A percentile compares a stretch with the other conserved stretches of the same genome.
Conservation (phyloP, 805 yeast species). For the Kodamaea kaohsiungensis region DNA sequence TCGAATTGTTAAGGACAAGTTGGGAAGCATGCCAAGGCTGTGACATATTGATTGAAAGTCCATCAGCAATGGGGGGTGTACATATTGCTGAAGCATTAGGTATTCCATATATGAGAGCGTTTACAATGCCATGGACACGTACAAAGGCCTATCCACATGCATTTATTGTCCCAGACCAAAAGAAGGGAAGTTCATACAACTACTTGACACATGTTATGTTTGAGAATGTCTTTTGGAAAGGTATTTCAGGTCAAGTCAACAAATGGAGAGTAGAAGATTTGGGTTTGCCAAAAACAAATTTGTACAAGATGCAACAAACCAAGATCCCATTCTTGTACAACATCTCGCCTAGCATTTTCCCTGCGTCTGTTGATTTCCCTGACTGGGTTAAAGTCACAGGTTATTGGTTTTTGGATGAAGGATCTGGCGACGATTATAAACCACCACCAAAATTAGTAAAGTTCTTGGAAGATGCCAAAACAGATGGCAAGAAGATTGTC, state of each 20-base stretch:
- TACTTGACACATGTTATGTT: slow-evolving; percentile 90
- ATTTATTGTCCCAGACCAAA: slow-evolving; percentile 90
- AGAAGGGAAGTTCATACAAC: slow-evolving; percentile 89
- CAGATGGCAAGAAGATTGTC: slow-evolving; percentile 66
- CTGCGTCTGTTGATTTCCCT: slow-evolving; percentile 90
- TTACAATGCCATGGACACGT: slow-evolving; percentile 98
- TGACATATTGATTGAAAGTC: slow-evolving; percentile 90
- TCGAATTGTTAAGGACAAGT: slow-evolving; percentile 64
- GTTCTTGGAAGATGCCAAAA: slow-evolving; percentile 64
- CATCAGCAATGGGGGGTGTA: slow-evolving; percentile 93
- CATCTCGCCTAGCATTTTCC: slow-evolving; percentile 83
- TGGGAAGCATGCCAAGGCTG: slow-evolving; percentile 87
- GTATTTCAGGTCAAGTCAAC: slow-evolving; percentile 83
- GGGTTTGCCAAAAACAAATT: slow-evolving; percentile 64
- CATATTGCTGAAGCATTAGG: slow-evolving; percentile 92
- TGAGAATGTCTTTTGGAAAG: slow-evolving; percentile 92
- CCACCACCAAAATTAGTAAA: slow-evolving; percentile 61
- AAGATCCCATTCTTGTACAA: slow-evolving; percentile 88
- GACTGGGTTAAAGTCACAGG: slow-evolving; percentile 98
- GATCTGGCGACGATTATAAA: slow-evolving; percentile 44
- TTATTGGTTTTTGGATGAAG: slow-evolving; percentile 88
- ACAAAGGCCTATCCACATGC: slow-evolving; percentile 97
- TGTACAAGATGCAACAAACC: slow-evolving; percentile 70
- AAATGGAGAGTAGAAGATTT: slow-evolving; percentile 78
- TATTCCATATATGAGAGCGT: slow-evolving; percentile 90